phyloP scores from a whole-genome alignment of 2,329 filamentous ascomycete species.

The Karstenula rhodostoma region DNA sequence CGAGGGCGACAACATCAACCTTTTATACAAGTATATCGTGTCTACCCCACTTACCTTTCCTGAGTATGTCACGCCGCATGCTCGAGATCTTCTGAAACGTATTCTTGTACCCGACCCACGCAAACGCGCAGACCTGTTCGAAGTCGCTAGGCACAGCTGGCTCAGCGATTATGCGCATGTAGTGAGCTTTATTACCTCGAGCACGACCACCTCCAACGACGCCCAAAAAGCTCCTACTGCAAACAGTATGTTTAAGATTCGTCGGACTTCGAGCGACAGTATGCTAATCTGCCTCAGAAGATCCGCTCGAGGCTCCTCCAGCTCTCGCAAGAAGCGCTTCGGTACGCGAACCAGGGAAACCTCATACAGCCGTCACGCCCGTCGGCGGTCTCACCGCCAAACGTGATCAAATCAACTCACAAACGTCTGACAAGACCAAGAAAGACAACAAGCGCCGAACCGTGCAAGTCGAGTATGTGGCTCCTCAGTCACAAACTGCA shows the following conservation, averaged over 20 bases:
- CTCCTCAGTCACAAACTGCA: slow-evolving; percentile 84
- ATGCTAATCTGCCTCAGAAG: slow-evolving; percentile 48
- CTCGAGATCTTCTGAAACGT: slow-evolving; percentile 86
- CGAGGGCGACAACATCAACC: slow-evolving; percentile 98
- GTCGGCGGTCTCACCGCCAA: slow-evolving; percentile 73
- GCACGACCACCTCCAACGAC: slow-evolving; percentile 84
- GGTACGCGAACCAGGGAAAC: slow-evolving; percentile 84
- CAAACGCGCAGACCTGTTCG: slow-evolving; percentile 93
- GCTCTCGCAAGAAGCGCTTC: slow-evolving; percentile 85
- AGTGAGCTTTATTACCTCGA: slow-evolving; percentile 96
- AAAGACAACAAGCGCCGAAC: slow-evolving; percentile 83
- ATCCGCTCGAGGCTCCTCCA: slow-evolving; percentile 66
- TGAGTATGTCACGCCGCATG: slow-evolving; percentile 97
- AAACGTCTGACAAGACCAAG: slow-evolving; percentile 71
- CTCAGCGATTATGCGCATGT: slow-evolving; percentile 96
- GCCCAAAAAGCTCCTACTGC: slow-evolving; percentile 81
- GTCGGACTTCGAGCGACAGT: background rate
- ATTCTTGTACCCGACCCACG: slow-evolving; percentile 95
- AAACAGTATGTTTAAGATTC: slow-evolving; percentile 54
- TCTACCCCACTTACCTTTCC: slow-evolving; percentile 96
- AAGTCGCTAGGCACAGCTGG: slow-evolving; percentile 98
- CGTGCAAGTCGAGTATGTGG: slow-evolving; percentile 97
- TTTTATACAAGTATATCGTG: slow-evolving; percentile 99
- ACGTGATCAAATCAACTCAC: slow-evolving; percentile 75
- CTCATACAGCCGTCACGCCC: slow-evolving; percentile 57